phyloP scores from a whole-genome alignment of 257 asterid genomes.

The Solanum virginianum region DNA sequence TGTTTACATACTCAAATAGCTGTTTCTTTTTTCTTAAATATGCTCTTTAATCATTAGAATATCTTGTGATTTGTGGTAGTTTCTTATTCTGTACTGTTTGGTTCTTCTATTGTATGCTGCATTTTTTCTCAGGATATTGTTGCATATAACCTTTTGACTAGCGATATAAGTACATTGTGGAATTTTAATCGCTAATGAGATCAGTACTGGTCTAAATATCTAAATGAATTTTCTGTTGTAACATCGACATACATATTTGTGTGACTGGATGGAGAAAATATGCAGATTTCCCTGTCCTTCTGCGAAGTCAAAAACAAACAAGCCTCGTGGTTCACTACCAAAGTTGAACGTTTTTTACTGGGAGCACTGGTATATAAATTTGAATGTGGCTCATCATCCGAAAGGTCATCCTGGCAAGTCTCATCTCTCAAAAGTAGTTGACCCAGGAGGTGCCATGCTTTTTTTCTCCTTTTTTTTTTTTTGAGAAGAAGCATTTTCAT shows the following conservation, averaged over 20 bases:
- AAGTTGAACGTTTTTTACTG: conserved; percentile 90
- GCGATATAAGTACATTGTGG: background rate
- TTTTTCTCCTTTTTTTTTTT: background rate
- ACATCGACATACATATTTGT: background rate
- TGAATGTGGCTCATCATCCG: conserved; percentile 68
- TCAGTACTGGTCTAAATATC: background rate
- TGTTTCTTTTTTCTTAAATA: background rate
- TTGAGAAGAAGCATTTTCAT: background rate
- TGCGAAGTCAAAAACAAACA: conserved; percentile 90
- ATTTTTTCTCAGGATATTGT: background rate
- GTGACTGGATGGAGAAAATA: background rate
- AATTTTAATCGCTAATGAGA: background rate
- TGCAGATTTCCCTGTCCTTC: conserved; percentile 86
- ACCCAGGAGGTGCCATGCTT: conserved; percentile 54
- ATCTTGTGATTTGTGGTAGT: background rate
- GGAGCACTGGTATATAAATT: conserved; percentile 94
- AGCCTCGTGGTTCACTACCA: conserved; percentile 83
- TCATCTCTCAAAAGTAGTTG: conserved; percentile 60
- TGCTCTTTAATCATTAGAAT: background rate
- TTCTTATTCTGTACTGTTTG: background rate
- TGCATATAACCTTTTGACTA: background rate
- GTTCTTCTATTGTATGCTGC: background rate
- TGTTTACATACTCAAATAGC: background rate
- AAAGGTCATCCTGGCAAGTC: conserved; percentile 67
- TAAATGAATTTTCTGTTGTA: background rate